These are phyloP conservation scores for Xerocomellus chrysenteron DNA, from an alignment of 768 basidiomycete genomes.

Conservation along the genomic window DNA sequence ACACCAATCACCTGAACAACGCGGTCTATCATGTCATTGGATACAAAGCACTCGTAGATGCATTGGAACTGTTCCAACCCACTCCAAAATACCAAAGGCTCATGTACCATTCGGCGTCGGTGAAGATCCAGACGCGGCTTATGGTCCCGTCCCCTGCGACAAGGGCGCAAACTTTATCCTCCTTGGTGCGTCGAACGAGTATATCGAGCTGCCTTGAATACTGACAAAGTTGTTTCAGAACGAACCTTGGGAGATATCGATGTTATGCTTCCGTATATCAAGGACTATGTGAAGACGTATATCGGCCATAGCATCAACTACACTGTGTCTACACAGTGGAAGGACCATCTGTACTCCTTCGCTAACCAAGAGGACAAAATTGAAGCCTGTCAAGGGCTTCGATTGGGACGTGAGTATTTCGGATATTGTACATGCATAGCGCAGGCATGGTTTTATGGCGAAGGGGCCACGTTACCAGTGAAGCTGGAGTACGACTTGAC, in stretches of 20 bases:
- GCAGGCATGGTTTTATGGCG: constrained; percentile 58
- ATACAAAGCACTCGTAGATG: constrained; percentile 66
- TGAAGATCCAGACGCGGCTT: constrained; percentile 79
- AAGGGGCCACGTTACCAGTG: constrained; percentile 49
- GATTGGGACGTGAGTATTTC: constrained; percentile 52
- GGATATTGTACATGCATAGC: not conserved
- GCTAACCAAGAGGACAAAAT: constrained; percentile 43
- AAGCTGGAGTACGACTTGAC: constrained; percentile 53
- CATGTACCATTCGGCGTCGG: constrained; percentile 72
- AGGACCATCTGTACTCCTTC: constrained; percentile 53
- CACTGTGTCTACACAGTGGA: constrained; percentile 59
- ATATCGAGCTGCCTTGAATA: no score
- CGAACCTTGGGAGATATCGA: constrained; percentile 55
- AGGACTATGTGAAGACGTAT: constrained; percentile 55
- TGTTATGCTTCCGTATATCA: constrained; percentile 55
- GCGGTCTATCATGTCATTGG: constrained; percentile 85
- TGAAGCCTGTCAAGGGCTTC: constrained; percentile 46
- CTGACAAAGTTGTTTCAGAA: constrained; percentile 32
- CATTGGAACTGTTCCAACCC: constrained; percentile 57
- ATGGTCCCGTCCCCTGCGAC: constrained; percentile 76
- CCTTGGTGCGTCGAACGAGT: constrained; percentile 47
- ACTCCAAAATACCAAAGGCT: constrained; percentile 74
- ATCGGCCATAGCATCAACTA: constrained; percentile 58
- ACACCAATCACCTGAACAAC: constrained; percentile 63
- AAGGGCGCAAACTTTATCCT: constrained; percentile 90